Percentiles rank a stretch among this genome's conserved stretches.
Evolutionary conservation across 2,329 filamentous ascomycete species (phyloP).

Genomic region (Ophiostoma tasmaniense): DNA sequence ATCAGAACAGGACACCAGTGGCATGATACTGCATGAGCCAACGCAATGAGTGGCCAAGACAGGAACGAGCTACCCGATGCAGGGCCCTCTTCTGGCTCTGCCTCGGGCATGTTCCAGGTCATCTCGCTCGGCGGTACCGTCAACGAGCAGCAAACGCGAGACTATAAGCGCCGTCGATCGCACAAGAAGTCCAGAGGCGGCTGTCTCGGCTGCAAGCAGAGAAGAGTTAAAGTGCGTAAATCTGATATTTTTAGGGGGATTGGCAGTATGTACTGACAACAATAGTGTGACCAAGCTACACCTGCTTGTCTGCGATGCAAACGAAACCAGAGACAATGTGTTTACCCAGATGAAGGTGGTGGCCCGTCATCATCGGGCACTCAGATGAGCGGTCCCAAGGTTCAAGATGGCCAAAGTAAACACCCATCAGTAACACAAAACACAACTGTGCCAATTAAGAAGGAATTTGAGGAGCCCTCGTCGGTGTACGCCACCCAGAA

Average conservation of each 20-base stretch:
- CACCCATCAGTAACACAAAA: background rate
- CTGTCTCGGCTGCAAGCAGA: conserved; percentile 22
- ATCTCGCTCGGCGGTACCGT: conserved; percentile 21
- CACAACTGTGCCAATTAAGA: background rate
- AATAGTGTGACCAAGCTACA: conserved; percentile 22
- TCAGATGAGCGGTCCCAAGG: background rate
- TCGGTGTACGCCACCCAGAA: background rate
- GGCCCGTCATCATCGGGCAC: background rate
- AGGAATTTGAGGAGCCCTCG: background rate
- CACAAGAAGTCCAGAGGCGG: conserved; percentile 23
- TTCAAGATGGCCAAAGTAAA: background rate
- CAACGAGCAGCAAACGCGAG: conserved; percentile 17
- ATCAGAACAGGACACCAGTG: background rate
- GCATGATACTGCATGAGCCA: background rate
- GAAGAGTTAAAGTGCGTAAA: conserved; percentile 22
- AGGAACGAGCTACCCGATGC: conserved; percentile 11
- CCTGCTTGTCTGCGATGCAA: conserved; percentile 21
- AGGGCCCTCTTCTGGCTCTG: conserved; percentile 10
- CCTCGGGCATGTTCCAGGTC: conserved; percentile 21
- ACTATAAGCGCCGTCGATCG: conserved; percentile 22
- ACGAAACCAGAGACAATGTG: conserved; percentile 20
- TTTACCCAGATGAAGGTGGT: conserved; percentile 12
- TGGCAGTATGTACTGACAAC: background rate
- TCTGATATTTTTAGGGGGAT: background rate
- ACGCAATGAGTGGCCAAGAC: conserved; percentile 14